These are phyloP conservation scores for Bauhinia variegata DNA, from an alignment of 306 rosid species.

Conservation along the genomic window DNA sequence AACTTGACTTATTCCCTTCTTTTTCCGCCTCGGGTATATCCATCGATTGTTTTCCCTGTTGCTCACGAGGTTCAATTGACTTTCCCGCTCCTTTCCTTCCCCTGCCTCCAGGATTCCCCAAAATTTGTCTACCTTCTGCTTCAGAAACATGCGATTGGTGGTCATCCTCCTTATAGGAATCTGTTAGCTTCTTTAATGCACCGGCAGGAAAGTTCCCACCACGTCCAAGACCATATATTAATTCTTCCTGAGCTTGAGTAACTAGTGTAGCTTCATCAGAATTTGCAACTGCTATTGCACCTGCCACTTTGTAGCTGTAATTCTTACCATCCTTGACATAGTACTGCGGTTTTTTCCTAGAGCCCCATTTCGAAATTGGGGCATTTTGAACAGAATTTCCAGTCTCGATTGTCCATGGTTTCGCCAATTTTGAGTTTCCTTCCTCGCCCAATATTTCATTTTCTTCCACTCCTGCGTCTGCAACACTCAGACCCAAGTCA, in stretches of 20 bases:
- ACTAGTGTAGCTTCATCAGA: conserved; percentile 73
- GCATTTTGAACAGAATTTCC: conserved; percentile 52
- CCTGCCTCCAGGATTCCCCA: conserved; percentile 45
- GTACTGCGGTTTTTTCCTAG: conserved; percentile 81
- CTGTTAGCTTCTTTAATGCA: conserved; percentile 74
- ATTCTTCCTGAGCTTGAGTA: conserved; percentile 61
- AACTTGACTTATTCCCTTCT: conserved; percentile 38
- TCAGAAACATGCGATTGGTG: conserved; percentile 47
- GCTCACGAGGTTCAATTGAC: conserved; percentile 40
- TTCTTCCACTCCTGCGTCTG: conserved; percentile 75
- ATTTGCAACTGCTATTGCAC: conserved; percentile 87
- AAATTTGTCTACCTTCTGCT: conserved; percentile 50
- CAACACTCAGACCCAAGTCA: conserved; percentile 92
- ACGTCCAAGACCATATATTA: conserved; percentile 91
- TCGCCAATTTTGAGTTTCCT: conserved; percentile 43
- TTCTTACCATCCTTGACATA: conserved; percentile 97
- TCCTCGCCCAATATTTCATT: conserved; percentile 50
- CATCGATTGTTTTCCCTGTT: conserved; percentile 49
- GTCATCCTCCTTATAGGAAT: conserved; percentile 50
- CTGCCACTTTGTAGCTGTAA: conserved; percentile 94
- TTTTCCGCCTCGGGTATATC: conserved; percentile 46
- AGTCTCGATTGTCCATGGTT: conserved; percentile 46
- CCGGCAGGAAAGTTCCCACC: conserved; percentile 96
- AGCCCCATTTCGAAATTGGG: conserved; percentile 83
- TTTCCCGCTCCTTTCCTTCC: conserved; percentile 52